These are phyloP conservation scores for Incumbomyces lentus DNA, from an alignment of 2,329 filamentous ascomycete genomes.

Conservation along the genomic window DNA sequence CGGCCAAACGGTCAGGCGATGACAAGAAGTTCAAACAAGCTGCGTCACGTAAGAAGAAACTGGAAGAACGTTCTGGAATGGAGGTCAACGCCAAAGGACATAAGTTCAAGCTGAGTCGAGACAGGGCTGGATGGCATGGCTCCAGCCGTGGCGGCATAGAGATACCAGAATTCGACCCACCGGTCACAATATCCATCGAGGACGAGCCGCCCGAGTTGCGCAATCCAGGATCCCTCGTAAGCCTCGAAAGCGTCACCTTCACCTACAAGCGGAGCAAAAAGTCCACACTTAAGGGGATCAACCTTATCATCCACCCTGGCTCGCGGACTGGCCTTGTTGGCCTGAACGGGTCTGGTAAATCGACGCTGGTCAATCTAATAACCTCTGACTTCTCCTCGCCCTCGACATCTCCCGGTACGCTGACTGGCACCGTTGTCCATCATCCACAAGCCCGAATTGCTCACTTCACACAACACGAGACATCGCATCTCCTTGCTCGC, in stretches of 20 bases:
- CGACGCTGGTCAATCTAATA: conserved; percentile 63
- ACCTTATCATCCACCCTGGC: conserved; percentile 59
- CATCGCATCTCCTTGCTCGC: neutral
- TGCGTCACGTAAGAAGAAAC: conserved; percentile 71
- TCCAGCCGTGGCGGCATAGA: conserved; percentile 58
- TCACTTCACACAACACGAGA: conserved; percentile 66
- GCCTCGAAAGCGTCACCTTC: conserved; percentile 59
- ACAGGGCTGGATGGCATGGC: conserved; percentile 53
- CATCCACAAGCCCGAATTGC: conserved; percentile 62
- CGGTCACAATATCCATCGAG: conserved; percentile 13
- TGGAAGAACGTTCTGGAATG: conserved; percentile 71
- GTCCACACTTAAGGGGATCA: conserved; percentile 51
- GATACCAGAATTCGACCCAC: conserved; percentile 49
- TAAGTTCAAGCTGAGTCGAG: conserved; percentile 71
- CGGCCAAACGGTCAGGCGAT: conserved; percentile 67
- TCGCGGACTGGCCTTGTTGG: conserved; percentile 67
- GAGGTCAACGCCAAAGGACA: conserved; percentile 61
- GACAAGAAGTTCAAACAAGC: conserved; percentile 80
- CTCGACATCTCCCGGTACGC: conserved; percentile 23
- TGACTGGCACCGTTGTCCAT: conserved; percentile 48
- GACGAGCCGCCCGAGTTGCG: conserved; percentile 46
- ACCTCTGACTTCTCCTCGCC: conserved; percentile 31
- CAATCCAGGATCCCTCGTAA: conserved; percentile 64
- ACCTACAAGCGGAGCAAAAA: conserved; percentile 43
- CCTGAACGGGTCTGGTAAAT: conserved; percentile 73